phyloP scores from a whole-genome alignment of 2,329 filamentous ascomycete species.

The Trichoderma guizhouense region DNA sequence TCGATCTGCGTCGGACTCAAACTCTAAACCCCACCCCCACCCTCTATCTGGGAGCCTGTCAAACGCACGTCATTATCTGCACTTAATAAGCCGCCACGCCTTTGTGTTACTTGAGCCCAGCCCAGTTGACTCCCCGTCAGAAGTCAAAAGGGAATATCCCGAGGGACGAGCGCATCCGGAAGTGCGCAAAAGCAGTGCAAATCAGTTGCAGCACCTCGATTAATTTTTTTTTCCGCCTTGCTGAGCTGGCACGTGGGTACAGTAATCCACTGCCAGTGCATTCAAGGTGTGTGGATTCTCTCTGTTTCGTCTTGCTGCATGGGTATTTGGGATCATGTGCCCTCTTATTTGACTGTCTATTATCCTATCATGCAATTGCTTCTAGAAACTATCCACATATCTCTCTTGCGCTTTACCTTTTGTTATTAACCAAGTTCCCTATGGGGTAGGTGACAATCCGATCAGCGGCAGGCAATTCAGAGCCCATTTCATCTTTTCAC shows the following conservation, averaged over 20 bases:
- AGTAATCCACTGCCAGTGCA: conserved; percentile 3
- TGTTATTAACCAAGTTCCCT: conserved; percentile 3
- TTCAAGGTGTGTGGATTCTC: conserved; percentile 6
- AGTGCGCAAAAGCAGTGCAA: background rate
- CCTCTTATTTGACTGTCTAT: background rate
- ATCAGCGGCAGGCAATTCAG: background rate
- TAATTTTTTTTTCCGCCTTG: background rate
- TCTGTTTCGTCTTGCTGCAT: conserved; percentile 1
- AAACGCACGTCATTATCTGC: conserved; percentile 15
- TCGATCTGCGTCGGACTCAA: conserved; percentile 7
- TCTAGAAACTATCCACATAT: background rate
- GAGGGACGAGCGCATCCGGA: background rate
- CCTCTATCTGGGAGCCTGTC: conserved; percentile 13
- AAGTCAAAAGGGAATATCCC: background rate
- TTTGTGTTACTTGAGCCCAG: background rate
- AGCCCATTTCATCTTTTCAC: background rate
- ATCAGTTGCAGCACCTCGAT: background rate
- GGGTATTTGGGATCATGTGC: conserved; percentile 10
- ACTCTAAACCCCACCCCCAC: conserved; percentile 13
- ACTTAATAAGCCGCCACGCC: conserved; percentile 15
- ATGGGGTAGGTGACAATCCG: conserved; percentile 14
- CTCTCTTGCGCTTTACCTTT: background rate
- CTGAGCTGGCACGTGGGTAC: conserved; percentile 13
- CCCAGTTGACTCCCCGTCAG: background rate
- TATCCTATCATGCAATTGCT: background rate